Percentiles rank a stretch among this genome's conserved stretches.
Evolutionary conservation across 805 yeast genomes (phyloP).

Genomic region (Komagataella kurtzmanii): DNA sequence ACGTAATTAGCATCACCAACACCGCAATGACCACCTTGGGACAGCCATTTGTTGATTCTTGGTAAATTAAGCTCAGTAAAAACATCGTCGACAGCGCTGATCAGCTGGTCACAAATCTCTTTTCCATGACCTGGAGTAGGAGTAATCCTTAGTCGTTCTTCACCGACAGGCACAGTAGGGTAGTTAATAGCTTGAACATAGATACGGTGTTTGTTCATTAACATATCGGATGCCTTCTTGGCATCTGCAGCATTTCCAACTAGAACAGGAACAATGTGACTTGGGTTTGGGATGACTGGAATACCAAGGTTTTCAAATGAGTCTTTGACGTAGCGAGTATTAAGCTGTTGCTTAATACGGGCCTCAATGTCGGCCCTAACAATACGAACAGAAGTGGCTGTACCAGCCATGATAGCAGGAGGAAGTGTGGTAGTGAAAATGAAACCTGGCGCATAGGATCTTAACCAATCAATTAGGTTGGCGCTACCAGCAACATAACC

Average conservation of each 20-base stretch:
- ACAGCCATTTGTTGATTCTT: conserved; percentile 67
- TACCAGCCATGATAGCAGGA: conserved; percentile 96
- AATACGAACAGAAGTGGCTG: conserved; percentile 73
- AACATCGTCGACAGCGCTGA: conserved; percentile 69
- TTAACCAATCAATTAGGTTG: conserved; percentile 81
- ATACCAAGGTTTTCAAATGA: conserved; percentile 59
- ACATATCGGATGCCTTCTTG: conserved; percentile 78
- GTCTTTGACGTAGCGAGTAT: conserved; percentile 75
- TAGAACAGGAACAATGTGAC: conserved; percentile 91
- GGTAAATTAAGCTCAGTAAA: conserved; percentile 64
- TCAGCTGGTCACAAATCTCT: conserved; percentile 61
- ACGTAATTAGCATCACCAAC: conserved; percentile 48
- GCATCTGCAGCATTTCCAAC: conserved; percentile 93
- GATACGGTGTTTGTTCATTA: conserved; percentile 72
- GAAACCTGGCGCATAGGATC: conserved; percentile 95
- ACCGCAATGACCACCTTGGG: conserved; percentile 80
- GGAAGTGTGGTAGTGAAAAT: conserved; percentile 95
- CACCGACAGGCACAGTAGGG: conserved; percentile 95
- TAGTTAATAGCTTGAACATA: conserved; percentile 97
- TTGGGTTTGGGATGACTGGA: conserved; percentile 95
- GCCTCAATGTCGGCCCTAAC: conserved; percentile 68
- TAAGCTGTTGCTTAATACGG: conserved; percentile 73
- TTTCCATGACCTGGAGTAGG: conserved; percentile 95
- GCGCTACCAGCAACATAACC: conserved; percentile 92
- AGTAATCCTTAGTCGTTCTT: conserved; percentile 93